A percentile compares a stretch with the other conserved stretches of the same genome.
phyloP scores from a whole-genome alignment of 257 asterid species.

The Solanum gandarillasii region DNA sequence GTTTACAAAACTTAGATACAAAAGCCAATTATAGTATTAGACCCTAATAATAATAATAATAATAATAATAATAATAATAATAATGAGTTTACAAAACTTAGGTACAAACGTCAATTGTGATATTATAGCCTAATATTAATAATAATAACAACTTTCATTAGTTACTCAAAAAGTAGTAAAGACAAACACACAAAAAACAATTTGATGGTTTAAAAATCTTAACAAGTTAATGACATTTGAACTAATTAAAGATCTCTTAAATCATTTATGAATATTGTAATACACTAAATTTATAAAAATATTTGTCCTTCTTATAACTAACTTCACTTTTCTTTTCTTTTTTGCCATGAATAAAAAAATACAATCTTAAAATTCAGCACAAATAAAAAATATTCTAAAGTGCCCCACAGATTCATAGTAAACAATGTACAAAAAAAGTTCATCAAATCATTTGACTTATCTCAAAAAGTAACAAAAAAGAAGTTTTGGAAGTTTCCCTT shows the following conservation, averaged over 20 bases:
- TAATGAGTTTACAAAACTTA: rapidly evolving
- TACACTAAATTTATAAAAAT: neutral
- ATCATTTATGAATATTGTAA: neutral
- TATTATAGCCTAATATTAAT: neutral
- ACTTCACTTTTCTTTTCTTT: neutral
- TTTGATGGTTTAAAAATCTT: neutral
- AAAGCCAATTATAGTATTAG: too few relatives aligned
- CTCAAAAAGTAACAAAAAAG: neutral
- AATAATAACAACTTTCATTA: neutral
- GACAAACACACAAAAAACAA: neutral
- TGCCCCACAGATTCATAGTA: neutral
- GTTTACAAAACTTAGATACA: too few relatives aligned
- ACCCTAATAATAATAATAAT: too few relatives aligned
- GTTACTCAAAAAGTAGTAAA: neutral
- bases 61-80: too few relatives aligned
- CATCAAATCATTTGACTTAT: neutral
- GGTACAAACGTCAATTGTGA: neutral
- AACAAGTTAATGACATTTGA: neutral
- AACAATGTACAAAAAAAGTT: neutral
- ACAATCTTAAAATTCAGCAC: neutral
- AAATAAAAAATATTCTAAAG: neutral
- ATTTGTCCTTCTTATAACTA: neutral
- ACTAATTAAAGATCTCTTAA: neutral
- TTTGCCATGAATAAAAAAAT: neutral
- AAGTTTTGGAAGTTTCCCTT: neutral